Evolutionary conservation across 2,329 filamentous ascomycete genomes (phyloP), one percentile per base, ranked within the genome.

Genomic region (Thelonectria blattea): DNA sequence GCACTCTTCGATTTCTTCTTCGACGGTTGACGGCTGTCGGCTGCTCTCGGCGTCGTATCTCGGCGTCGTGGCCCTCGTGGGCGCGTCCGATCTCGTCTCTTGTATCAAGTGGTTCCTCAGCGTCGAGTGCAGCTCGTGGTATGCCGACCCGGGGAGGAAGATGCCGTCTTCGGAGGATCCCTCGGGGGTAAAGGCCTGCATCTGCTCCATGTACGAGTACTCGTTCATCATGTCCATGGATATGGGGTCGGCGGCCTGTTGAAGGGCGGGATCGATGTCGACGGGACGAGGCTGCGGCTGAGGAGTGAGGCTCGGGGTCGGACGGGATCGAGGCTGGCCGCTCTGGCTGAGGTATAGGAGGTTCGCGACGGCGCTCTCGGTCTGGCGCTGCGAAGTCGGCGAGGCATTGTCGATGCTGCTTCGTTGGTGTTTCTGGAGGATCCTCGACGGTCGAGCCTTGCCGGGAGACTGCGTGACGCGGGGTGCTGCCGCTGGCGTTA

Each of bases 111-210:
- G 76, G 48, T 80, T 77, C 15, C 80, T 74, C 2, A 82, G 65
- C 1, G 78, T 78, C 2, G 78, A 78, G 56, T 82, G 79, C 1
- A 81, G 69, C 43, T 80, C 79, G 54, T 80, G 78, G 39, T 81
- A 82, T 1, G 77, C 75, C 1, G 80, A 81, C 1, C 80, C 80
- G 1, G 80, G 80, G 3, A 80, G 63, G 58, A 83, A 83, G 18
- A 82, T 75, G 51, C 80, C 79, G 50, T 77, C 75, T 7, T 76
- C 75, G 3, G 69, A 71, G 24, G 68, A 67, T 1, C 72, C 72
- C 3, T 75, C 74, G 0, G 73, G 72, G 0, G 73, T 74, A 20
- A 73, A 73, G 14, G 67, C 65, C 22, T 76, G 74, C 20, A 69
- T 56, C 7, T 66, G 66, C 2, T 72, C 69, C 11, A 69, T 63